These are phyloP conservation scores for Crithidia fasciculata DNA, from an alignment of 208 protist species.

Conservation along the genomic window DNA sequence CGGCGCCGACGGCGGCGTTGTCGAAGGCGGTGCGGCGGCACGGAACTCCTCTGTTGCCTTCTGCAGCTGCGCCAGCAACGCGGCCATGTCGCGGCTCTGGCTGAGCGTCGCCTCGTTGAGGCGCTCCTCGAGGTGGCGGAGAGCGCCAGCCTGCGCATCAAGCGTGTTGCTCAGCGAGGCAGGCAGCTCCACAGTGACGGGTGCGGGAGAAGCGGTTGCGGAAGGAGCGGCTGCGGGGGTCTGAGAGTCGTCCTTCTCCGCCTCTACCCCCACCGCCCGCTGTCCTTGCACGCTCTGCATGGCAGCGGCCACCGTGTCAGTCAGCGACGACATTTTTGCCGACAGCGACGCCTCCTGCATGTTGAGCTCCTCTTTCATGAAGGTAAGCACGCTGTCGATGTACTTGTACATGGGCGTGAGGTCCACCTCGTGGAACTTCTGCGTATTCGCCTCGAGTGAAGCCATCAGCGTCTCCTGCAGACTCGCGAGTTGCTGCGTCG, in stretches of 20 bases:
- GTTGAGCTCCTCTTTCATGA: slow-evolving; percentile 58
- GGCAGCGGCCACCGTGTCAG: slow-evolving; percentile 20
- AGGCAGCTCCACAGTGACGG: slow-evolving; percentile 13
- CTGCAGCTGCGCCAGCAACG: slow-evolving; percentile 24
- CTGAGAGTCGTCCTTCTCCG: not conserved
- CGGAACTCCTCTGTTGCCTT: slow-evolving; percentile 21
- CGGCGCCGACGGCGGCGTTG: not conserved
- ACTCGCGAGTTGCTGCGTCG: slow-evolving; percentile 23
- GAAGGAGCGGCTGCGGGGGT: not conserved
- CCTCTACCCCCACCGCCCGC: not conserved
- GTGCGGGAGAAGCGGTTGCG: not conserved
- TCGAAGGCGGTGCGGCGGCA: not conserved
- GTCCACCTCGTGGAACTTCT: slow-evolving; percentile 70
- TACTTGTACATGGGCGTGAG: slow-evolving; percentile 82
- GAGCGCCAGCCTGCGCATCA: slow-evolving; percentile 16
- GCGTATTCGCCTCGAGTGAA: slow-evolving; percentile 56
- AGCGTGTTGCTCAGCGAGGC: slow-evolving; percentile 16
- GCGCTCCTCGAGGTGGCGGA: slow-evolving; percentile 25
- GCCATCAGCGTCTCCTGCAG: slow-evolving; percentile 56
- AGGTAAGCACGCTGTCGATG: slow-evolving; percentile 70
- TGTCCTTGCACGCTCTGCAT: slow-evolving; percentile 6
- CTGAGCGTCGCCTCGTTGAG: slow-evolving; percentile 22
- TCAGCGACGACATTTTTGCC: slow-evolving; percentile 35
- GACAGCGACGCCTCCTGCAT: slow-evolving; percentile 41
- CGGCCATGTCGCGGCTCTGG: slow-evolving; percentile 22